Base-by-base conservation (phyloP, 2,329 filamentous ascomycete genomes). In the Penicillium sp. region DNA sequence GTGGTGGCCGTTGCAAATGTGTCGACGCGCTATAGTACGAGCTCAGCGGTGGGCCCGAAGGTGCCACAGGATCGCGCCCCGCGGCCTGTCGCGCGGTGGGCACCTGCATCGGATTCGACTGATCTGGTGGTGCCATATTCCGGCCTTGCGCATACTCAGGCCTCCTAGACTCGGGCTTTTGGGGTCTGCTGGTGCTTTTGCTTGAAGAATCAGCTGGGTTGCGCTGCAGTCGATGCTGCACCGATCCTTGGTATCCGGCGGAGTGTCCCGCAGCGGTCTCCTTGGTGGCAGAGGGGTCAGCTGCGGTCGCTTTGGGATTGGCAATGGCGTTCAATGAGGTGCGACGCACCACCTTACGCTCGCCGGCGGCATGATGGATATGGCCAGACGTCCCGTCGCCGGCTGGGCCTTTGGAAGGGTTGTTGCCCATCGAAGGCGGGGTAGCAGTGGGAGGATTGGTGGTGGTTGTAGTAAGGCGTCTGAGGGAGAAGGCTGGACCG, bases 1-100 rank as follows among this genome's bases (percentile, higher is more conserved):
- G 89, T 54, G 94, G 94, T 49, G 94, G 94, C n/a, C 80, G 72
- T 75, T 82, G 74, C 53, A 80, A 70, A 68, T 80, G 75, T 55
- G 77, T 71, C 14, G 75, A 75, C 5, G 75, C 69, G 57, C 69
- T 76, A 66, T 79, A 79, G 65, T 79, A 79, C 78, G 79, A 80
- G 82, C 77, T 84, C 75, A 69, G 76, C 71, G 75, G 76, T 43
- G 79, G 79, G n/a, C 73, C 80, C 33, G 80, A 81, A 37, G 79
- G 76, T 62, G 72, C 69, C 61, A 76, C 68, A 64, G 69, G 64
- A 63, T 76, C 74, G 54, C 68, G 68, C 55, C 69, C 71, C 49
- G 70, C 64, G 38, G 64, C 65, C 52, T 72, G 48, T 53, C 75
- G 74, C 57, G 71, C 68, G 30, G 66, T 63, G 28, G 77, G 76